Base-by-base conservation (phyloP, 1,284 basidiomycete species). In the Fomitiporia mediterranea region DNA sequence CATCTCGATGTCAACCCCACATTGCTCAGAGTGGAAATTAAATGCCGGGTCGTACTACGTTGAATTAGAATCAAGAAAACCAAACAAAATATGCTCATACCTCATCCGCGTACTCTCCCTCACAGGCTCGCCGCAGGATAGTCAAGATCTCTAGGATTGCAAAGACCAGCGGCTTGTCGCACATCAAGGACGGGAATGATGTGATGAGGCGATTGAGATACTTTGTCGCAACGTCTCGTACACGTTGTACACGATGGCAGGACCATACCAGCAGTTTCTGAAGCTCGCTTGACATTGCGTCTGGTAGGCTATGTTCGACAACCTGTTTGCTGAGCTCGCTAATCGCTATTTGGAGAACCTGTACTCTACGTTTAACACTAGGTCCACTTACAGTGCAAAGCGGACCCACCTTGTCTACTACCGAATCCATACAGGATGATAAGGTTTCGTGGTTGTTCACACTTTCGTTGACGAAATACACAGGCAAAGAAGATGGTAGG, bases 161-260 rank as follows among this genome's bases (percentile, higher is more conserved):
- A 62, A 88, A 91, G 4, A 99, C 91, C 34, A 98, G 79, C 11
- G 87, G 80, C 9, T 87, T 81, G 67, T 96, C 89, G 70, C 95
- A 98, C 80, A 98, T 88, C 58, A 99, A 74, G 6, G 93, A 94
- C 0, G 97, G 95, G 72, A 98, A 97, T 1, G 90, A 91, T n/a
- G 85, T 87, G 62, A 98, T 84, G 44, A 99, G 76, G 38, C 86
- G 82, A 70, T 94, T 84, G 25, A 97, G 77, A 66, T 91, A 97
- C 68, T 81, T 84, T 53, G 86, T 80, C 0, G 96, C 91, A 21
- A 92, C 79, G 37, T 89, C 85, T 39, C 96, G 82, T 53, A 91
- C 90, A 67, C 89, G 89, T 34, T 80, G 74, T 55, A 93, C 83
- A 13, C 92, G 82, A 69, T 98, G 93, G 4, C 92, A 94, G 68